Evolutionary conservation across 2,329 filamentous ascomycete species (phyloP).

Genomic region (Colletotrichum sansevieriae): DNA sequence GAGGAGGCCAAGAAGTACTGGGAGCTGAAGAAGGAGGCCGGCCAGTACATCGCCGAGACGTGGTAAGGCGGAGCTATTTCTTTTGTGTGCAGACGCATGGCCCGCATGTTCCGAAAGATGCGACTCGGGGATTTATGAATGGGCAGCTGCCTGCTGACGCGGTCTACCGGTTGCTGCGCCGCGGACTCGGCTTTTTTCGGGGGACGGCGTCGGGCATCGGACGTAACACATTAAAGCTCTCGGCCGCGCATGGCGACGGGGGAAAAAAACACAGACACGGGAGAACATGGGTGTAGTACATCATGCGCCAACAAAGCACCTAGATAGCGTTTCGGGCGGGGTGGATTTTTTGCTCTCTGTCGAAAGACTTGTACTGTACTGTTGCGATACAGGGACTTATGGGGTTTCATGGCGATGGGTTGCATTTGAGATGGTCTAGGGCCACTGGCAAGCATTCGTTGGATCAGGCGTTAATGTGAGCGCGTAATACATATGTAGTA

Average conservation of each 20-base stretch:
- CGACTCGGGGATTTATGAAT: slow-evolving; percentile 11
- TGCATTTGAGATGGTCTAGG: slow-evolving; percentile 12
- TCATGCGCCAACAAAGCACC: slow-evolving; percentile 15
- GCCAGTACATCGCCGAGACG: slow-evolving; percentile 93
- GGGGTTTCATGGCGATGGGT: slow-evolving; percentile 9
- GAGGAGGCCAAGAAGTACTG: slow-evolving; percentile 91
- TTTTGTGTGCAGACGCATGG: slow-evolving; percentile 8
- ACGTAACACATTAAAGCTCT: slow-evolving; percentile 19
- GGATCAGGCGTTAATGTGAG: slow-evolving; percentile 7
- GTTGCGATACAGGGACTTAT: slow-evolving; percentile 24
- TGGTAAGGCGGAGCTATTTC: slow-evolving; percentile 59
- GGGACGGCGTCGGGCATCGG: slow-evolving; percentile 27
- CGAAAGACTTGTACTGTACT: slow-evolving; percentile 11
- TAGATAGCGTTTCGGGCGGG: slow-evolving; percentile 33
- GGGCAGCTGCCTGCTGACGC: slow-evolving; percentile 22
- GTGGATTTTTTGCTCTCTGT: slow-evolving; percentile 6
- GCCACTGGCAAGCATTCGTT: slow-evolving; percentile 20
- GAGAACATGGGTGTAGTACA: slow-evolving; percentile 8
- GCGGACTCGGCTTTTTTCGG: slow-evolving; percentile 32
- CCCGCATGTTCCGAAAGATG: slow-evolving; percentile 14
- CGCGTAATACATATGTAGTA: slow-evolving; percentile 9
- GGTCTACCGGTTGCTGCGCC: slow-evolving; percentile 24
- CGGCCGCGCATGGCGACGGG: slow-evolving; percentile 13
- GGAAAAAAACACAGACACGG: background rate
- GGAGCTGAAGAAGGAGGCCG: slow-evolving; percentile 89